Base-by-base conservation (phyloP, 2,329 filamentous ascomycete genomes). In the Purpureocillium lavendulum region DNA sequence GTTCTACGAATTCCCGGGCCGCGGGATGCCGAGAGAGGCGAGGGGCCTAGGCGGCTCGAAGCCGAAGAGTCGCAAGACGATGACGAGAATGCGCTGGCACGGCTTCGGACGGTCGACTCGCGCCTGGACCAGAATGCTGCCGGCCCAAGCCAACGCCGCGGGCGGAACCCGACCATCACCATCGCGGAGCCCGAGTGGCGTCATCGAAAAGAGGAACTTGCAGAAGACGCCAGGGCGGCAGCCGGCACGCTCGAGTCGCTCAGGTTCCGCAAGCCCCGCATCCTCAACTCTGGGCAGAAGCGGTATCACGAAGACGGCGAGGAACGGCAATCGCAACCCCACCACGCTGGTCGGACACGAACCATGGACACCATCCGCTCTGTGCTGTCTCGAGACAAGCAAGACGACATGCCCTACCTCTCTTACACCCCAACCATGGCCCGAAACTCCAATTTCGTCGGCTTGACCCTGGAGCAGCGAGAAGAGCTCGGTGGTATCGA, bases 401-500 rank as follows among this genome's bases (percentile, higher is more conserved):
- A 61, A n/a, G 64, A 64, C 2, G 71, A 79, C 26, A 84, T 87
- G 66, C 92, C 92, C 0, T 98, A 98, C 59, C 74, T 98, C 38
- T 96, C 87, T 59, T 97, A 87, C 76, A 82, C 89, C 43, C 87
- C 92, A 2, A 98, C 92, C 0, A 76, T 96, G 39, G 90, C 84
- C 17, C 80, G 92, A 46, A 98, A 98, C 59, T 97, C 90, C 10
- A 83, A 86, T 30, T 98, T 97, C 54, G 74, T 92, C 11, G 87
- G 89, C 49, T 62, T 98, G 47, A 86, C 84, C 0, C 84, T 94
- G 49, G 87, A 92, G 47, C 88, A 98, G 61, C 78, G 92, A 48
- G 89, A 98, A 56, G 92, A 98, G 60, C 67, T 98, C 3, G 92
- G 92, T 10, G 92, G 92, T 15, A 95, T 98, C 46, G 92, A 98